A percentile compares a stretch with the other conserved stretches of the same genome.
These are phyloP conservation scores for Alternaria infectoria DNA, from an alignment of 2,329 filamentous ascomycete species.

Conservation along the genomic window DNA sequence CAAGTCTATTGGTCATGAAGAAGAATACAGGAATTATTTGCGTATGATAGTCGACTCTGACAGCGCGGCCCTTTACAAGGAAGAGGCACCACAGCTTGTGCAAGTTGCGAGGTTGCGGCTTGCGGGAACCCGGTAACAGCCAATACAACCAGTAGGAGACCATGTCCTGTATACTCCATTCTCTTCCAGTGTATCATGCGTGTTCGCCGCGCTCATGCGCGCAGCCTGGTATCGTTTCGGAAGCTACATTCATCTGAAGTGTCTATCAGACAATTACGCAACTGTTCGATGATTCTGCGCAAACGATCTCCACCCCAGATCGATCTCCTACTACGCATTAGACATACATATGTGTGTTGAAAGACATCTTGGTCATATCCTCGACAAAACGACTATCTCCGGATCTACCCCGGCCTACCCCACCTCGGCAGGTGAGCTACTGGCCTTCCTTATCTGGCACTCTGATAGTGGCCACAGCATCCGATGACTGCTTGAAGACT, in stretches of 20 bases:
- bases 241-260: neutral
- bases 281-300: neutral
- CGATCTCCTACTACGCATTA: neutral
- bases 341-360: neutral
- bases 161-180: neutral
- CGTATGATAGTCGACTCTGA: conserved; percentile 24
- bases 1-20: conserved; percentile 20
- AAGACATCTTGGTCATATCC: conserved; percentile 4
- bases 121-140: conserved; percentile 8
- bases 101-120: conserved; percentile 30
- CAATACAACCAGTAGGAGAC: neutral
- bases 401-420: conserved; percentile 22
- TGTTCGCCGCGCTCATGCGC: neutral
- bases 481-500: neutral
- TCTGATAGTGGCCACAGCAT: conserved; percentile 7
- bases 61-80: conserved; percentile 14
- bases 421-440: conserved; percentile 11
- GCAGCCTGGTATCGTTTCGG: neutral
- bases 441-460: conserved; percentile 20
- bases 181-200: neutral
- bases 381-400: conserved; percentile 15
- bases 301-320: neutral
- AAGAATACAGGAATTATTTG: conserved; percentile 20
- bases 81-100: conserved; percentile 37
- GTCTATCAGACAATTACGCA: neutral